phyloP scores from a whole-genome alignment of 371 early-diverging fungal genomes.

The Polyrhizophydium stewartii region DNA sequence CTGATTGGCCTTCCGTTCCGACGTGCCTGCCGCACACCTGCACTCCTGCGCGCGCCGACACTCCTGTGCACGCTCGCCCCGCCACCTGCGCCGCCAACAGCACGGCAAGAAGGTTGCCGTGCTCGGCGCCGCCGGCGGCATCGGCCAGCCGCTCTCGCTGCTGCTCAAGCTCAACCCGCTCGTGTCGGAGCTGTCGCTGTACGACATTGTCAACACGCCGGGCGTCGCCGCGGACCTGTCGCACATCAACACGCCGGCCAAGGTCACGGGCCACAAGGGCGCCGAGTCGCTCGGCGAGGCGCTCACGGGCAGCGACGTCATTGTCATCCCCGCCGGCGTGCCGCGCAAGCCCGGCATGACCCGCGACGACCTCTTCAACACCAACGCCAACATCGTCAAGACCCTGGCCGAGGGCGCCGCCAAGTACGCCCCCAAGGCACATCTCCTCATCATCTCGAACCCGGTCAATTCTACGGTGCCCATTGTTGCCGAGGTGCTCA shows the following conservation, averaged over 20 bases:
- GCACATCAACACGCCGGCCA: slow-evolving; percentile 92
- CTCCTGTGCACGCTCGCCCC: not conserved
- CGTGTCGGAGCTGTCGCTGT: slow-evolving; percentile 85
- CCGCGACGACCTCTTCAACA: slow-evolving; percentile 98
- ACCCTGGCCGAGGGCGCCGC: slow-evolving; percentile 75
- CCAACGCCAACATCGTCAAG: slow-evolving; percentile 93
- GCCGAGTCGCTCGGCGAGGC: slow-evolving; percentile 48
- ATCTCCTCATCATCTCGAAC: slow-evolving; percentile 95
- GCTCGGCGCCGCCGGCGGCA: slow-evolving; percentile 61
- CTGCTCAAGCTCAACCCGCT: slow-evolving; percentile 74
- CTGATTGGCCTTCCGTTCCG: not conserved
- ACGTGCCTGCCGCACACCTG: not conserved
- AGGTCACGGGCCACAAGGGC: slow-evolving; percentile 56
- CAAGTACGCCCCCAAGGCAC: slow-evolving; percentile 87
- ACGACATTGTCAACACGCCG: slow-evolving; percentile 95
- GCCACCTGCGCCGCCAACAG: not conserved
- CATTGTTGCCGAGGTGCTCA: slow-evolving; percentile 94
- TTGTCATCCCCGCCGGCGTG: slow-evolving; percentile 97
- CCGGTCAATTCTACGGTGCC: slow-evolving; percentile 99
- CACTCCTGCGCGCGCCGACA: not conserved
- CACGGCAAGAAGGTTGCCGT: slow-evolving; percentile 18
- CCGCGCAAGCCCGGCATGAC: slow-evolving; percentile 99
- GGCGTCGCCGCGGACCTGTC: slow-evolving; percentile 97
- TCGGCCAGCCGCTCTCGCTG: slow-evolving; percentile 88
- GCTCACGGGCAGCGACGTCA: slow-evolving; percentile 78